phyloP scores from a whole-genome alignment of 2,329 filamentous ascomycete species.

The Ceratocystis papillata region DNA sequence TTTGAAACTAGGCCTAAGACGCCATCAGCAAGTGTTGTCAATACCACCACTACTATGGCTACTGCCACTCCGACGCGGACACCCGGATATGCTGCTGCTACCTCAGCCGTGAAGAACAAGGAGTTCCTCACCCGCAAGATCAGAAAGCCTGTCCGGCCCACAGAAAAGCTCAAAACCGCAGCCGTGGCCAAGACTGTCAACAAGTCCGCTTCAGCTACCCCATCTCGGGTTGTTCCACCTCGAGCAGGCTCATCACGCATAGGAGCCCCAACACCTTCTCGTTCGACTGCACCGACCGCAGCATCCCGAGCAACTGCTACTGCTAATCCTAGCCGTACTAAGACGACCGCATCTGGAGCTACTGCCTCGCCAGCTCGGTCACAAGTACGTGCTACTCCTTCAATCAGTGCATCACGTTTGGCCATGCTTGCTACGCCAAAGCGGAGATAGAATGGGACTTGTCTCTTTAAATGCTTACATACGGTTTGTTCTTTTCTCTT shows the following conservation, averaged over 20 bases:
- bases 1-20: constrained; percentile 20
- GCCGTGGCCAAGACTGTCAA: neutral
- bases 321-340: constrained; percentile 11
- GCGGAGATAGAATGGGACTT: constrained; percentile 3
- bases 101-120: constrained; percentile 21
- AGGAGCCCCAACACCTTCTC: constrained; percentile 5
- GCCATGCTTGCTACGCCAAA: constrained; percentile 21
- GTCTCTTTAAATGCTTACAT: neutral
- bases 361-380: neutral
- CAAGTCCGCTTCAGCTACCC: neutral
- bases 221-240: neutral
- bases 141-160: constrained; percentile 22
- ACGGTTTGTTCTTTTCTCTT: neutral
- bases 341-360: neutral
- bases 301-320: neutral
- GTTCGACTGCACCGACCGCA: neutral
- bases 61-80: neutral
- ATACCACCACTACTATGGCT: neutral
- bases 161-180: constrained; percentile 21
- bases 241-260: constrained; percentile 5
- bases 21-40: neutral
- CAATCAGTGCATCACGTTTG: constrained; percentile 19
- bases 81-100: constrained; percentile 21
- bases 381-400: constrained; percentile 10
- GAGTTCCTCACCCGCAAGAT: constrained; percentile 21